These are phyloP conservation scores for Xerocomus brunneocitrinus DNA, from an alignment of 768 basidiomycete species.

Conservation along the genomic window DNA sequence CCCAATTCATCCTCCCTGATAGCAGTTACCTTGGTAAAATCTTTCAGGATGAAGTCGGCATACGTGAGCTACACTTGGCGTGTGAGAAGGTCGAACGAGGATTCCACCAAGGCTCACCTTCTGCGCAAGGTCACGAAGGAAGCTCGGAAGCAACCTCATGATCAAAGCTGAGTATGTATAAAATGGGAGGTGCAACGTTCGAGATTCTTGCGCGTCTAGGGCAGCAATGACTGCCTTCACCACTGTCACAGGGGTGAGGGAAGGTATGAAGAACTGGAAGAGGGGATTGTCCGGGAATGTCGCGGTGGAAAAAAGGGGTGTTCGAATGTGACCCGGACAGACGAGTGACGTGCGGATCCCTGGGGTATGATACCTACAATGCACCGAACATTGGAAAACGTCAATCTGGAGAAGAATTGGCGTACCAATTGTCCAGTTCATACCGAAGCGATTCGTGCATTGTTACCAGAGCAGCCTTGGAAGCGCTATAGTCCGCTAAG, in stretches of 20 bases:
- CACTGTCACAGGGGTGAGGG: conserved; percentile 64
- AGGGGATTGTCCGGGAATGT: conserved; percentile 45
- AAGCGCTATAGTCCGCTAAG: conserved; percentile 83
- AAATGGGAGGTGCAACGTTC: conserved; percentile 67
- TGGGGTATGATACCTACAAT: conserved; percentile 60
- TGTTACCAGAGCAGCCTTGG: conserved; percentile 83
- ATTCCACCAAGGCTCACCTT: conserved; percentile 46
- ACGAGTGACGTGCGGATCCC: conserved; percentile 85
- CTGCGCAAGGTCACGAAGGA: conserved; percentile 67
- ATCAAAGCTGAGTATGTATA: conserved; percentile 58
- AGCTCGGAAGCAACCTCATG: conserved; percentile 62
- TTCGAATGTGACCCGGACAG: conserved; percentile 73
- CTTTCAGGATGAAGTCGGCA: conserved; percentile 69
- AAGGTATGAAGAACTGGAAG: conserved; percentile 73
- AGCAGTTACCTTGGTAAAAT: conserved; percentile 62
- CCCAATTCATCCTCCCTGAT: conserved; percentile 51
- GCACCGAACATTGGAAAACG: neutral
- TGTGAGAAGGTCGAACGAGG: conserved; percentile 7
- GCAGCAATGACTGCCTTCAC: conserved; percentile 81
- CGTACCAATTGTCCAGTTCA: conserved; percentile 77
- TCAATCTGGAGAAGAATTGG: neutral
- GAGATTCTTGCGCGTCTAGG: conserved; percentile 75
- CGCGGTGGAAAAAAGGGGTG: conserved; percentile 68
- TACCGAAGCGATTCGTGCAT: conserved; percentile 82
- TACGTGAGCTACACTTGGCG: conserved; percentile 46